Evolutionary conservation across 1,139 yeast genomes (phyloP), one percentile per base, ranked within the genome.

Genomic region (Kurtzmaniella quercitrusa): DNA sequence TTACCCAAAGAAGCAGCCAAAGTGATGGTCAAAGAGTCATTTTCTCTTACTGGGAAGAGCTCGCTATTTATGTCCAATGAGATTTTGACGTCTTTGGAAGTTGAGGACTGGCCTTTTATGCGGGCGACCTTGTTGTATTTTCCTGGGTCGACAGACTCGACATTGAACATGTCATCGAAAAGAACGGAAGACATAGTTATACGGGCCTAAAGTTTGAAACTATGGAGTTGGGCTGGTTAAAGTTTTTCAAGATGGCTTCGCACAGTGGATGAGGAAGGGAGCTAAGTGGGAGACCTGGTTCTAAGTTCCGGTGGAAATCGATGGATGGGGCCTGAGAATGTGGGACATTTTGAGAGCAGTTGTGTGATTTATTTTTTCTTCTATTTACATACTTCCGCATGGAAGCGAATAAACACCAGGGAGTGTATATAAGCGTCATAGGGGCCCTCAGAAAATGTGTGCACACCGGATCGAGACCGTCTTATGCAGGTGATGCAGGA

Each of bases 61-160:
- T 94, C 98, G 41, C 88, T 79, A 70, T 94, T 94, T 64, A 94
- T 79, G 64, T 94, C 99, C 55, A 94, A 75, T 12, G 96, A 86
- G 60, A 94, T 77, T 55, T 84, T 85, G 53, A 91, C 82, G 56
- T 89, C 96, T 50, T 81, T 79, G 43, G 90, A 80, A 21, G 96
- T 82, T 39, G 94, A 85, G 19, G 97, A 88, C 48, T 81, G 82
- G 23, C 94, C 98, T 54, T 88, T 87, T 59, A 93, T 79, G 58
- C 99, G 85, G 31, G 90, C 74, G 15, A 93, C 98, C 60, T 88
- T 87, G 75, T 89, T 95, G 73, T 94, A 93, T 60, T 96, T 81
- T 43, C 91, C 96, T 31, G 85, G 69, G 63, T 93, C 98, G 43
- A 88, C 84, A 40, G 93, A 81, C 50, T 85, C 85, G 59, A 93